Percentiles rank a stretch among this genome's conserved stretches.
Conservation (phyloP, 805 yeast species). For the Wickerhamomyces ciferrii region DNA sequence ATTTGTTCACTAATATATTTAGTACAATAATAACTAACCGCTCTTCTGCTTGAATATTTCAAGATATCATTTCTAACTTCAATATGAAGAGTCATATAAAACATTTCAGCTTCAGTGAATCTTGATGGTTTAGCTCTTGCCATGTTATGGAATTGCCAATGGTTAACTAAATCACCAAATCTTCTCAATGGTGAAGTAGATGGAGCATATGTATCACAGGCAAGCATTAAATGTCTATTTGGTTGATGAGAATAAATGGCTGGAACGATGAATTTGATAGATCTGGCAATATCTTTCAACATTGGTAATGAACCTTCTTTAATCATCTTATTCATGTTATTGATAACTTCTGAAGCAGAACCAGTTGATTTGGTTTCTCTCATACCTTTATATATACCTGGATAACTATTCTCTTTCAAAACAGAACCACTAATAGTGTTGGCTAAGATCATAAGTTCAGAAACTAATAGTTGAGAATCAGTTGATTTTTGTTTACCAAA, state of each 20-base stretch:
- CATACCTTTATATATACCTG: slow-evolving; percentile 43
- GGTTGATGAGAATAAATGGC: slow-evolving; percentile 47
- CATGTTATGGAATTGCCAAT: slow-evolving; percentile 61
- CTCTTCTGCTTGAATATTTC: slow-evolving; percentile 23
- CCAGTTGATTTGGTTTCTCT: slow-evolving; percentile 15
- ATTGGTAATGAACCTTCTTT: slow-evolving; percentile 18
- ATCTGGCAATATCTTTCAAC: slow-evolving; percentile 35
- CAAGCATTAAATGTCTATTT: slow-evolving; percentile 54
- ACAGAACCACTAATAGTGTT: slow-evolving; percentile 55
- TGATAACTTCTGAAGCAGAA: slow-evolving; percentile 18
- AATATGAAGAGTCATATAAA: slow-evolving; percentile 35
- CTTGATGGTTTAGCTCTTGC: slow-evolving; percentile 22
- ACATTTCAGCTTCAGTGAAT: slow-evolving; percentile 30
- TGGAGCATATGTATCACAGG: slow-evolving; percentile 57
- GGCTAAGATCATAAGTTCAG: slow-evolving; percentile 81
- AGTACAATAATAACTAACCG: slow-evolving; percentile 32
- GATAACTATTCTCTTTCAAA: slow-evolving; percentile 37
- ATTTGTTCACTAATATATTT: slow-evolving; percentile 19
- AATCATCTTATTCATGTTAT: slow-evolving; percentile 19
- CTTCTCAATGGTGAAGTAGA: slow-evolving; percentile 90
- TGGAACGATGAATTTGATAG: slow-evolving; percentile 42
- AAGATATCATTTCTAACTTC: slow-evolving; percentile 38
- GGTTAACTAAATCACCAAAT: slow-evolving; percentile 74
- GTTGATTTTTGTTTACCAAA: slow-evolving; percentile 26
- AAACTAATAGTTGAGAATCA: slow-evolving; percentile 59